Evolutionary conservation across 495 filamentous ascomycete genomes (phyloP), one percentile per base, ranked within the genome.

Genomic region (Aspergillus sclerotioniger): DNA sequence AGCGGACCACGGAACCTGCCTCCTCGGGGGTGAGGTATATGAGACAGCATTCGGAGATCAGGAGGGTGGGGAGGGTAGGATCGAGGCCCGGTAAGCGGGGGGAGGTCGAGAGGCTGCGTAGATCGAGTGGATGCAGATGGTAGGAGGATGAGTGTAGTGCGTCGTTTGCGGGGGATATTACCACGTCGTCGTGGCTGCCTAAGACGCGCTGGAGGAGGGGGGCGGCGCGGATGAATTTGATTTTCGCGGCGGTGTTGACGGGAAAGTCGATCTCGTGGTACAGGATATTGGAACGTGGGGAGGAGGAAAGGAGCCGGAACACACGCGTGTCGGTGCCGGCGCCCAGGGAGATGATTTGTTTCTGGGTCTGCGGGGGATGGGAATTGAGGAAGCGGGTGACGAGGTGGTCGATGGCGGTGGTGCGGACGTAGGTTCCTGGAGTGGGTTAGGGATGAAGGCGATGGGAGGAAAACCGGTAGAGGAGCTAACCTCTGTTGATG

Each of bases 261-360:
- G 88, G 78, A 69, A 98, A 98, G 72, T 98, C 94, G 59, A 98
- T 76, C 70, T 98, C 94, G 68, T 98, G 92, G 71, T 98, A 98
- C 53, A 85, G 64, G 29, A 97, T 67, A 44, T 71, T 63, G 5
- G 15, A 28, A 31, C 52, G 35, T 31, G 59, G 63, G 7, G 56
- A 66, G 12, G 68, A 85, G 74, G 43, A 92, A 29, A 75, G 55
- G 3, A 77, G 77, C 20, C 91, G 87, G 59, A 96, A 90, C 63
- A 82, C 86, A 17, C 94, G 83, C 8, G 94, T 98, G 64, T 98
- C 94, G 7, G 93, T 92, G 16, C 94, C 94, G 20, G 94, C 94
- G 46, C 95, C 94, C 2, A 98, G 83, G 3, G 92, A 97, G 53
- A 98, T 84, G 51, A 98, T 93, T 66, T 98, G 94, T 66, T 88